phyloP scores from a whole-genome alignment of 176 grass and related monocot genomes.

The Oropetium thomaeum region DNA sequence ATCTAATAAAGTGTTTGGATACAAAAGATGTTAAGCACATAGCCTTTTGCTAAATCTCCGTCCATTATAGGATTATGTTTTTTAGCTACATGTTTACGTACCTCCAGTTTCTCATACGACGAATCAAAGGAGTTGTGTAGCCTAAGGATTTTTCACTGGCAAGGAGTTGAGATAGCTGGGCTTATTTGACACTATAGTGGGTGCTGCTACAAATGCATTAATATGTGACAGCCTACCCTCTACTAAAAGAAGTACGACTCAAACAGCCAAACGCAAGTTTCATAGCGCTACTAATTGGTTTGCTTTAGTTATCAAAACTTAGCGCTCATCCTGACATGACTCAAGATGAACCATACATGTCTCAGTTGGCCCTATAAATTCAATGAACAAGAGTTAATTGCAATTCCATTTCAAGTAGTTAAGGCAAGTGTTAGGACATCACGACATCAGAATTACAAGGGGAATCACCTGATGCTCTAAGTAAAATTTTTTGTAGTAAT shows the following conservation, averaged over 20 bases:
- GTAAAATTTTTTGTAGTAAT: background rate
- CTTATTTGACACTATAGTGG: background rate
- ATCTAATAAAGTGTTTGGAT: too few species aligned
- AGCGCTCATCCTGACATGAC: background rate
- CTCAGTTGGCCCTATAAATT: background rate
- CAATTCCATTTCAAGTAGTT: background rate
- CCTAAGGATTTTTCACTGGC: background rate
- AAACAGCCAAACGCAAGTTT: background rate
- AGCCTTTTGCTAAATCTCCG: too few species aligned
- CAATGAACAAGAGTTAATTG: background rate
- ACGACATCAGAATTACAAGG: background rate
- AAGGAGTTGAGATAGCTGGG: background rate
- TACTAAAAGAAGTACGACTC: background rate
- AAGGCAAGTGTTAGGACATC: background rate
- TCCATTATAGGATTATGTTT: too few species aligned
- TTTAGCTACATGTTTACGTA: background rate
- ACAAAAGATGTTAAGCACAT: too few species aligned
- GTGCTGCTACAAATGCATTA: conserved; percentile 4
- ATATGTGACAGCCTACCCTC: background rate
- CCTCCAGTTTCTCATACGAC: background rate
- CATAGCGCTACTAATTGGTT: background rate
- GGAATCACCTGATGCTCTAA: background rate
- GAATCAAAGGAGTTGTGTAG: background rate
- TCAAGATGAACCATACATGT: background rate
- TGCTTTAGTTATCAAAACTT: background rate